Evolutionary conservation across 495 filamentous ascomycete species (phyloP).

Genomic region (Podospora australis): DNA sequence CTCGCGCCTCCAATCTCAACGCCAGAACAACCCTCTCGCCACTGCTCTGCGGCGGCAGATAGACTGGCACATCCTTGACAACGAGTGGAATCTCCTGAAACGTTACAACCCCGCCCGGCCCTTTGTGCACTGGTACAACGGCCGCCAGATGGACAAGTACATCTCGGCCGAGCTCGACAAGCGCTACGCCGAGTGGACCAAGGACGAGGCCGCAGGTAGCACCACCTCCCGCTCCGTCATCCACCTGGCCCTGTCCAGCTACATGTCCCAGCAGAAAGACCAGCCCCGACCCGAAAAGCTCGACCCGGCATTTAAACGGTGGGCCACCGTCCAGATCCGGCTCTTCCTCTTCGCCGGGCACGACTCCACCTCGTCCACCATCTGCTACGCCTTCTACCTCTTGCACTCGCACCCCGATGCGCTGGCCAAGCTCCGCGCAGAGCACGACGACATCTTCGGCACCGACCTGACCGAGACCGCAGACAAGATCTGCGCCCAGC

Average conservation of each 20-base stretch:
- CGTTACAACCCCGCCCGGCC: background rate
- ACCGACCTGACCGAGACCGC: conserved; percentile 18
- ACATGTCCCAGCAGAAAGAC: conserved; percentile 10
- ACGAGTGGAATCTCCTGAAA: background rate
- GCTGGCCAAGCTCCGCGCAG: conserved; percentile 27
- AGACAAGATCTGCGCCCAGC: conserved; percentile 21
- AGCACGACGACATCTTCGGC: conserved; percentile 38
- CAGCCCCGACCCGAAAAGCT: background rate
- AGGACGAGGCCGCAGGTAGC: background rate
- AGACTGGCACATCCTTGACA: background rate
- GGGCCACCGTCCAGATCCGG: conserved; percentile 23
- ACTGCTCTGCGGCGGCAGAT: background rate
- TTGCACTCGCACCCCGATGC: conserved; percentile 32
- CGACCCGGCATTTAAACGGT: conserved; percentile 16
- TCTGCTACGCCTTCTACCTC: conserved; percentile 32
- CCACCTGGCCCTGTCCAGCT: conserved; percentile 17
- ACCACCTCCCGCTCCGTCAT: conserved; percentile 46
- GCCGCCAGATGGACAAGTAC: background rate
- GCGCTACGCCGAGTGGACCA: background rate
- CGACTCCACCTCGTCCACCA: conserved; percentile 33
- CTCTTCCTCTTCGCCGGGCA: conserved; percentile 40
- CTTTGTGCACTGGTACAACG: background rate
- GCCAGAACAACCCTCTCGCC: background rate
- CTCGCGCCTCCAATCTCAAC: background rate
- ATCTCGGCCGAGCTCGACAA: background rate